Evolutionary conservation across 768 basidiomycete species (phyloP), one percentile per base, ranked within the genome.

Genomic region (Mycena capillaripes): DNA sequence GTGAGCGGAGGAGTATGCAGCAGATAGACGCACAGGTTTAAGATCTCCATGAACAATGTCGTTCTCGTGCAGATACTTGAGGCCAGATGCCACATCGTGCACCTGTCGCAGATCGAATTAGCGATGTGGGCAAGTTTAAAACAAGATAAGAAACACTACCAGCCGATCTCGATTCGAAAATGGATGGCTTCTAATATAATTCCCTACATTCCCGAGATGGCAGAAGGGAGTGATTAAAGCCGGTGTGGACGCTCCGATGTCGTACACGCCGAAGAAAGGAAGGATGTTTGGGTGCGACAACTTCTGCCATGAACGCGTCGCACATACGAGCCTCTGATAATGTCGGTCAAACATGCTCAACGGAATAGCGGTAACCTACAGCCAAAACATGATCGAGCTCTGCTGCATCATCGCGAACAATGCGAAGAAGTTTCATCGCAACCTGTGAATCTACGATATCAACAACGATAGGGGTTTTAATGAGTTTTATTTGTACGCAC

Each of bases 351-450:
- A 36, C 32, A 62, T 62, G 44, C 42, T 44, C 42, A 62, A 50
- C 29, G 60, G 60, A 62, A 62, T 62, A 44, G 46, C 27, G 60
- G 27, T 48, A 50, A 46, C 60, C 60, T 62, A 62, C 60, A 48
- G 42, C 19, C 46, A 62, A 62, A 62, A 62, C 5, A 11, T 50
- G 44, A 48, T 62, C 60, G 60, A 62, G 46, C 46, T 62, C 44
- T 62, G 29, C 44, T 46, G 42, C 44, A 30, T 62, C 60, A 48
- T 59, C 57, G 36, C 60, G 60, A 62, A 62, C 44, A 36, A 62
- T 62, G 60, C 60, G 44, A 62, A 62, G 60, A 48, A 62, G 60
- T 50, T 62, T 62, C 17, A 62, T 48, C 30, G 60, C 60, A 48
- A 62, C 46, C 60, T 62, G 46, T 21, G 60, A 62, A 48, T 62